These are phyloP conservation scores for Leccinum disarticulatum DNA, from an alignment of 768 basidiomycete genomes.

Conservation along the genomic window DNA sequence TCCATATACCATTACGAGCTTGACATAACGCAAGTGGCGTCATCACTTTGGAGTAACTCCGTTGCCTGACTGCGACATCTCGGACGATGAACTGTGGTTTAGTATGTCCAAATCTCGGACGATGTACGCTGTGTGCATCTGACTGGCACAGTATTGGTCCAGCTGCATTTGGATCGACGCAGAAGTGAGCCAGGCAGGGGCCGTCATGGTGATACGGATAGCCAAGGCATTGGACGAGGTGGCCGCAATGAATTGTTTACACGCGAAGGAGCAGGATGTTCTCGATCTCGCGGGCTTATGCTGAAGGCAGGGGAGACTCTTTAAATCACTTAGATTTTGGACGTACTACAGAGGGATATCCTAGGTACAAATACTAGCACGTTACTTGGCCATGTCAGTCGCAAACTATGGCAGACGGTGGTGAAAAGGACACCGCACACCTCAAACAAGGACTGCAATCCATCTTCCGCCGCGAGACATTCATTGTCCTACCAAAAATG, in stretches of 20 bases:
- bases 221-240: slow-evolving; percentile 42
- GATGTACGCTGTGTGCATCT: slow-evolving; percentile 54
- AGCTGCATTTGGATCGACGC: slow-evolving; percentile 30
- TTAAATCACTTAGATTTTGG: slow-evolving; percentile 6
- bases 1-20: slow-evolving; percentile 26
- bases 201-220: not conserved
- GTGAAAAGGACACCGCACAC: slow-evolving; percentile 50
- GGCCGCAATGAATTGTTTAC: slow-evolving; percentile 56
- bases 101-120: slow-evolving; percentile 47
- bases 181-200: not conserved
- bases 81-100: slow-evolving; percentile 42
- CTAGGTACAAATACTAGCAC: not conserved
- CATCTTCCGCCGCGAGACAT: slow-evolving; percentile 35
- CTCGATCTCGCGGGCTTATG: slow-evolving; percentile 48
- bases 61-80: slow-evolving; percentile 60
- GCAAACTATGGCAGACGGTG: slow-evolving; percentile 64
- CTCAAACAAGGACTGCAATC: slow-evolving; percentile 71
- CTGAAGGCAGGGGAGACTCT: slow-evolving; percentile 34
- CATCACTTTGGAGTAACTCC: slow-evolving; percentile 48
- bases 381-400: slow-evolving; percentile 28
- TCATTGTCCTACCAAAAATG: slow-evolving; percentile 9
- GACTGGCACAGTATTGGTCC: slow-evolving; percentile 49
- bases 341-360: slow-evolving; percentile 23
- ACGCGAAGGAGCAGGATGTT: slow-evolving; percentile 55
- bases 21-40: slow-evolving; percentile 9